Base-by-base conservation (phyloP, 129 eudicot genomes). In the Pittosporum tobira region DNA sequence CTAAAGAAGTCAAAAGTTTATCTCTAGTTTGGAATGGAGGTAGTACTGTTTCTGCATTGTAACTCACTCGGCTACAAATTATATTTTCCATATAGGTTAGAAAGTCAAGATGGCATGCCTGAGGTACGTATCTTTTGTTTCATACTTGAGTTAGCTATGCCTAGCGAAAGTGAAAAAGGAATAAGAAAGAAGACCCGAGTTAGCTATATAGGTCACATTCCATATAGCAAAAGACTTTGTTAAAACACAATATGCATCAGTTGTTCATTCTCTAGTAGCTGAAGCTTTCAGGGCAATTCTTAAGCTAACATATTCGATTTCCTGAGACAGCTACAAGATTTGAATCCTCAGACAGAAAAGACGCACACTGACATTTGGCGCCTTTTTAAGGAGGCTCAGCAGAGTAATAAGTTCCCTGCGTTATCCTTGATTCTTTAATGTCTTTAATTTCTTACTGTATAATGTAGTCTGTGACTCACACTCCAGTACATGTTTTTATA, bases 361-460 rank as follows among this genome's bases (percentile, higher is more conserved):
- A 78, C 73, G 40, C 72, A 60, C 1, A 77, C 38, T 37, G 71
- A 71, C 61, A 64, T 81, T 44, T 80, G 82, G 88, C 59, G 48
- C 28, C 94, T 81, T 59, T 84, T 84, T 37, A 67, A 46, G 45
- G 84, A 84, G 80, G 94, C 94, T 61, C 81, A 84, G 22, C 75
- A 68, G 59, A 84, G 94, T 84, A 36, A 73, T n/a, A 34, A 8
- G 18, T 54, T 45, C 21, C 25, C 28, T 40, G 37, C 51, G 12
- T 29, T 20, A 18, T 5, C n/a, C 40, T 67, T 30, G 24, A 12
- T 23, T 55, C 19, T 2, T 16, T 23, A 8, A 63, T 18, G 36
- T 27, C 19, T 54, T 29, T 7, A 14, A 8, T 12, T 20, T 27
- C 21, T 26, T n/a, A n/a, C n/a, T n/a, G n/a, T 4, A 15, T 29